A percentile compares a stretch with the other conserved stretches of the same genome.
Conservation (phyloP, 164 flowering plant species). For the Berberis vulgaris region DNA sequence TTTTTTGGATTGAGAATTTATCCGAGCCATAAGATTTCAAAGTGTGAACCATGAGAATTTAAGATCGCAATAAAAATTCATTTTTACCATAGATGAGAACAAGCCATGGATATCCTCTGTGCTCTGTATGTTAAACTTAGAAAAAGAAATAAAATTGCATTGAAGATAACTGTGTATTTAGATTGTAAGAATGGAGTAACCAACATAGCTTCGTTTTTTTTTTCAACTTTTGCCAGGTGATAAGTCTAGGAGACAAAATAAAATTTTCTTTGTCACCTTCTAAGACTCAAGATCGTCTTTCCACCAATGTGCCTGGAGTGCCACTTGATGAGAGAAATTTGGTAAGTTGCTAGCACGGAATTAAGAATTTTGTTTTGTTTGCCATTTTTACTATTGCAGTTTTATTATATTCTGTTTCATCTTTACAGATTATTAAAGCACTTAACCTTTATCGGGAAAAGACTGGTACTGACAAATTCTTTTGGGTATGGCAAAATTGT, state of each 20-base stretch:
- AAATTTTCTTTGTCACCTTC: constrained; percentile 84
- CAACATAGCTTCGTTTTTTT: background rate
- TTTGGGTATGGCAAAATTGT: constrained; percentile 51
- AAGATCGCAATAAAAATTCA: no score
- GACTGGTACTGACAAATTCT: constrained; percentile 70
- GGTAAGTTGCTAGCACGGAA: constrained; percentile 28
- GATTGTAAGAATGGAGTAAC: no score
- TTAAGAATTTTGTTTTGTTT: background rate
- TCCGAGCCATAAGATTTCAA: no score
- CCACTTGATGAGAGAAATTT: constrained; percentile 85
- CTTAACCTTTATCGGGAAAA: constrained; percentile 85
- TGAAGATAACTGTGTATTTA: no score
- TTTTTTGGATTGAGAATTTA: no score
- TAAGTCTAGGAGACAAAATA: constrained; percentile 83
- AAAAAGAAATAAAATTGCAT: no score
- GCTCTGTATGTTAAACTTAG: no score
- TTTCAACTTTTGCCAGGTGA: constrained; percentile 37
- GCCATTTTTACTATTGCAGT: constrained; percentile 2
- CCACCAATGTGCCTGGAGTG: constrained; percentile 80
- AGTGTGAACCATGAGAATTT: no score
- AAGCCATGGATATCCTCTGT: no score
- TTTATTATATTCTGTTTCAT: constrained; percentile 3
- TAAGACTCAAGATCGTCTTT: constrained; percentile 60
- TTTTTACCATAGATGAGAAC: no score
- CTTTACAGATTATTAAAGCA: constrained; percentile 79